Evolutionary conservation across 768 basidiomycete species (phyloP).

Genomic region (Exidia glandulosa): DNA sequence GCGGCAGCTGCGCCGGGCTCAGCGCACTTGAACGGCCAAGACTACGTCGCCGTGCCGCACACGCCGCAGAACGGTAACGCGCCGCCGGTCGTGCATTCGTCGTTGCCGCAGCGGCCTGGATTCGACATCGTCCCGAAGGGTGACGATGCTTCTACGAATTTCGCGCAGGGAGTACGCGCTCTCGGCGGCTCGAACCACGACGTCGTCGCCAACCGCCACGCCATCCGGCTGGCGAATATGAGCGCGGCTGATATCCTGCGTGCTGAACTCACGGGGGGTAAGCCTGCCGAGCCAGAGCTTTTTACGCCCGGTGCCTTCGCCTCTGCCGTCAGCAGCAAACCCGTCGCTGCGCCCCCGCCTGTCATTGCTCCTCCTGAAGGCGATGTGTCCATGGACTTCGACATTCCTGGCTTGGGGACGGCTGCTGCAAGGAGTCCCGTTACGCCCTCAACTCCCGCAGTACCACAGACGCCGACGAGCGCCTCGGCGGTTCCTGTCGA

Average conservation of each 20-base stretch:
- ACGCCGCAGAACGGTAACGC: neutral
- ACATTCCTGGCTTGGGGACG: conserved; percentile 13
- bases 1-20: conserved; percentile 5
- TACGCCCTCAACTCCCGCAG: neutral
- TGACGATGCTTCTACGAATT: conserved; percentile 4
- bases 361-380: no score
- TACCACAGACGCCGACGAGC: no score
- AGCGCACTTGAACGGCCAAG: neutral
- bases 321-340: neutral
- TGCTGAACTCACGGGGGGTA: conserved; percentile 61
- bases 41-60: neutral
- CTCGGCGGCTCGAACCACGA: conserved; percentile 82
- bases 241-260: conserved; percentile 90
- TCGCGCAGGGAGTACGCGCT: conserved; percentile 11
- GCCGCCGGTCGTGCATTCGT: neutral
- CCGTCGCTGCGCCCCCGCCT: neutral
- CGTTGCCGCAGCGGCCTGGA: neutral
- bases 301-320: conserved; percentile 13
- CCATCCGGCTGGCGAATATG: conserved; percentile 93
- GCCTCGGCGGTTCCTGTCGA: no score
- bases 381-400: conserved; percentile 17
- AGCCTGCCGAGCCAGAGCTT: conserved; percentile 24
- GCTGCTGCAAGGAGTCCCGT: neutral
- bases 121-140: conserved; percentile 12
- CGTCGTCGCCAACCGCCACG: conserved; percentile 79